A percentile compares a stretch with the other conserved stretches of the same genome.
phyloP scores from a whole-genome alignment of 2,329 filamentous ascomycete genomes.

The Coniochaeta ligniaria region DNA sequence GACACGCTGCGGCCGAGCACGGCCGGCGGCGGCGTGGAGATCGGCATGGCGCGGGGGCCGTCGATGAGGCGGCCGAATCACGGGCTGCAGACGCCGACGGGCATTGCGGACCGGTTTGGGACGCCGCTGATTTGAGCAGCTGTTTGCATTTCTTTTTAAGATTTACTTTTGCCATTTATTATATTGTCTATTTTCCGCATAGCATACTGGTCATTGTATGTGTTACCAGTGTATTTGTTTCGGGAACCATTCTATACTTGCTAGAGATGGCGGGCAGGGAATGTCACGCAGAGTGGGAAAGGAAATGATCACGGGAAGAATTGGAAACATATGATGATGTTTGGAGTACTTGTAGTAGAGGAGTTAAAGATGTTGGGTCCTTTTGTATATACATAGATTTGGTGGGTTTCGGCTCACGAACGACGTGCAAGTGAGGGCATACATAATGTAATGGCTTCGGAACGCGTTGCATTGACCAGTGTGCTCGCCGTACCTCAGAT shows the following conservation, averaged over 20 bases:
- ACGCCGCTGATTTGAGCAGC: slow-evolving; percentile 25
- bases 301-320: not conserved
- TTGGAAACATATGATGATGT: not conserved
- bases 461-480: not conserved
- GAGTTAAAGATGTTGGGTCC: not conserved
- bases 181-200: not conserved
- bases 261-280: not conserved
- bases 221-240: not conserved
- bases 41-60: slow-evolving; percentile 25
- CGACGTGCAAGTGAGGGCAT: not conserved
- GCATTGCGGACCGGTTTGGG: slow-evolving; percentile 23
- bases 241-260: not conserved
- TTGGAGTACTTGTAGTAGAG: not conserved
- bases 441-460: not conserved
- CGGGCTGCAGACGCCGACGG: slow-evolving; percentile 11
- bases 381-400: not conserved
- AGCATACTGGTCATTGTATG: not conserved
- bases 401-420: not conserved
- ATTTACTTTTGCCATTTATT: not conserved
- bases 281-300: not conserved
- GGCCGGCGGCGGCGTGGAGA: slow-evolving; percentile 11
- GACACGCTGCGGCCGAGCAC: not conserved
- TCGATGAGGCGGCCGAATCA: slow-evolving; percentile 15
- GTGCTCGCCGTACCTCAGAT: no score
- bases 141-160: not conserved